Base-by-base conservation (phyloP, 1,284 basidiomycete species). In the Rhizoctonia solani region DNA sequence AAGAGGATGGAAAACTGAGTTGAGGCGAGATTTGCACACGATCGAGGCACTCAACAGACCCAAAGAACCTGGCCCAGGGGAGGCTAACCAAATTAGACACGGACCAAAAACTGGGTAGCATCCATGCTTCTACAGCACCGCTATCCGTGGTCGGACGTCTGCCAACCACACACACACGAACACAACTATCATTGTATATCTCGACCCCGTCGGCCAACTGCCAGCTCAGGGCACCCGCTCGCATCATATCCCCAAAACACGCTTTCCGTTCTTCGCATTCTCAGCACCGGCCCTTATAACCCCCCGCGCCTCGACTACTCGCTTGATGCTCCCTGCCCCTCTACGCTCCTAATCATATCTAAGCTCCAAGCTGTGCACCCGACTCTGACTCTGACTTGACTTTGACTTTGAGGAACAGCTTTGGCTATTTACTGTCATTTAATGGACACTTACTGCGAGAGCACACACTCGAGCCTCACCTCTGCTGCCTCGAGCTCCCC, bases 11-110 rank as follows among this genome's bases (percentile, higher is more conserved):
- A 61, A 61, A 65, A 53, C 49, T 65, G 59, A 65, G 59, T 53
- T 65, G 61, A 65, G 59, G 44, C 56, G 56, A 59, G 56, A 65
- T 65, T 65, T 65, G 50, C 61, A 65, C 61, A 65, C 61, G 61
- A 65, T 65, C 61, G 61, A 65, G 61, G 50, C 50, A 65, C 59
- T 53, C 59, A 61, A 65, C 61, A 65, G 61, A 65, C 61, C 25
- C 61, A 65, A 65, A 65, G 61, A 65, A 44, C n/a, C n/a, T n/a
- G 32, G 21, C 46, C 49, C 19, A 23, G 41, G 27, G 29, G 9
- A 52, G 27, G 27, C 61, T 65, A 65, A 54, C 61, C 61, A 65
- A 42, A 65, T 65, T 52, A 8, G 49, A 50, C 34, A 29, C n/a
- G 39, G 46, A 37, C 61, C 49, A 46, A 50, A 4, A 23, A 2